A percentile compares a stretch with the other conserved stretches of the same genome.
Evolutionary conservation across 257 asterid genomes (phyloP).

Genomic region (Lycium barbarum): DNA sequence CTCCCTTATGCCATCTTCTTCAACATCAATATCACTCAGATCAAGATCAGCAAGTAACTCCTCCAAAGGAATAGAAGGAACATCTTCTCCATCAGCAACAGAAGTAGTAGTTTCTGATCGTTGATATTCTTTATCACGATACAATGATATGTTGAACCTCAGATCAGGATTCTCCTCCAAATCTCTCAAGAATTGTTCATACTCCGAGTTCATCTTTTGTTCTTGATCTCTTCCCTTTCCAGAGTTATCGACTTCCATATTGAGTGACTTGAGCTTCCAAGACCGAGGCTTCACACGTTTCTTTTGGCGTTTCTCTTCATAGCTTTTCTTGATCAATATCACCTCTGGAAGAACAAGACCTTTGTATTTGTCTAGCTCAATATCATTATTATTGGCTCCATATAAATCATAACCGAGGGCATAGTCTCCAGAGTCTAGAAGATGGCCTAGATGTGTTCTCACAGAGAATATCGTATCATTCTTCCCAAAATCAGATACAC

Average conservation of each 20-base stretch:
- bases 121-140: slow-evolving; percentile 45
- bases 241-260: slow-evolving; percentile 44
- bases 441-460: slow-evolving; percentile 49
- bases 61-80: slow-evolving; percentile 44
- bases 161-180: slow-evolving; percentile 51
- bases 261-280: slow-evolving; percentile 54
- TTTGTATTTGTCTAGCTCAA: slow-evolving; percentile 52
- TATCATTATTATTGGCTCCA: slow-evolving; percentile 48
- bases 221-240: slow-evolving; percentile 42
- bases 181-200: slow-evolving; percentile 46
- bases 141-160: slow-evolving; percentile 44
- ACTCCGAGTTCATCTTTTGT: slow-evolving; percentile 41
- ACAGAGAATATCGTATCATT: slow-evolving; percentile 38
- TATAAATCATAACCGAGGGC: slow-evolving; percentile 36
- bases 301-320: slow-evolving; percentile 39
- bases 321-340: slow-evolving; percentile 35
- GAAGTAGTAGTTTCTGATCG: slow-evolving; percentile 45
- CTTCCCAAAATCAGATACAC: slow-evolving; percentile 58
- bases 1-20: slow-evolving; percentile 40
- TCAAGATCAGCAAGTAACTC: slow-evolving; percentile 50
- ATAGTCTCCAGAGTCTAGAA: slow-evolving; percentile 33
- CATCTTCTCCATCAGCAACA: slow-evolving; percentile 40
- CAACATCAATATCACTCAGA: slow-evolving; percentile 32
- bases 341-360: slow-evolving; percentile 47
- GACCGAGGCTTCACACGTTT: slow-evolving; percentile 40